Base-by-base conservation (phyloP, 495 filamentous ascomycete genomes). In the Penicillium ucsense region DNA sequence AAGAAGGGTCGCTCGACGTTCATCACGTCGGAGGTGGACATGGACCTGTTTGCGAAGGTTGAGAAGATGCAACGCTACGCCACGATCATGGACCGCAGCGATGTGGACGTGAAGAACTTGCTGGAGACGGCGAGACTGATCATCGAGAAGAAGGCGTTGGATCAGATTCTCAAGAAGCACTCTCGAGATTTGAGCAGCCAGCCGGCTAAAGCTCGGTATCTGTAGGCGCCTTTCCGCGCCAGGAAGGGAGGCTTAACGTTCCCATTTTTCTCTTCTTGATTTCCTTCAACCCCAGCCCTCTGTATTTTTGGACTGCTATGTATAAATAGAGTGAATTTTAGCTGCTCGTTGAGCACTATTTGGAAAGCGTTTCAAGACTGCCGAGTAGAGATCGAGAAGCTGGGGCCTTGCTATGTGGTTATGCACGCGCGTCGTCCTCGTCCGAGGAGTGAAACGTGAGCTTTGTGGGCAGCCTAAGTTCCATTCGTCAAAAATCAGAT, bases 61-160 rank as follows among this genome's bases (percentile, higher is more conserved):
- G 71, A 73, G 31, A 70, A 76, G 32, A 70, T 82, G 42, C 73
- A 76, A n/a, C 68, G 76, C 51, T 75, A 83, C 51, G 88, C 84
- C 8, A 77, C 78, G 48, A 80, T 82, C n/a, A 58, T 86, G 63
- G 73, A 76, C 52, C 70, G 79, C 47, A 65, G 64, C 9, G 86
- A 95, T 53, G 84, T 96, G 36, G 91, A 96, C 75, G 89, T 96
- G 36, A 96, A 95, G 76, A 84, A 95, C 67, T 65, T 96, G 49
- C 60, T 98, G 59, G 86, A 92, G 71, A 79, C 85, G 36, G 85
- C 85, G 37, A 77, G 88, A 49, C 68, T 96, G 54, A 80, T 96
- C 43, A 84, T 98, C 55, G 92, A 98, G 77, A 82, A 82, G 67
- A 65, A 67, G 48, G 91, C 89, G 38, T 71, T 98, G 66, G 77